These are phyloP conservation scores for Colletotrichum falcatum DNA, from an alignment of 2,329 filamentous ascomycete genomes.

Conservation along the genomic window DNA sequence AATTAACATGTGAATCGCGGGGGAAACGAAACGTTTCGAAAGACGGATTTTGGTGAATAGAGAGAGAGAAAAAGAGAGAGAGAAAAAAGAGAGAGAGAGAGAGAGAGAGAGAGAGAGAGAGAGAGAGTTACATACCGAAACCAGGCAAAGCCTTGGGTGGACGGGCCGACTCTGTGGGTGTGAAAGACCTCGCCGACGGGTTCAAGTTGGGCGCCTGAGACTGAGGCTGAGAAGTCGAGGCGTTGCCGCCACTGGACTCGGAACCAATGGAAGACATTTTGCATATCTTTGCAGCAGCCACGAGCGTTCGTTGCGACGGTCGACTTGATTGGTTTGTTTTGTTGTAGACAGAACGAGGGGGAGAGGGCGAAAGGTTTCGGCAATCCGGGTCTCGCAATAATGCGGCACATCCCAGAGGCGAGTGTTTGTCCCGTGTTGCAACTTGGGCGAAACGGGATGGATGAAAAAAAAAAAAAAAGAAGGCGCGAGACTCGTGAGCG, in stretches of 20 bases:
- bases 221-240: background rate
- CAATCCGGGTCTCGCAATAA: background rate
- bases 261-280: background rate
- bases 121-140: background rate
- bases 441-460: background rate
- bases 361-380: too few species aligned
- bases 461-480: background rate
- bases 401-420: background rate
- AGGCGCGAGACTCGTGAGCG: background rate
- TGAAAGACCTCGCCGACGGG: conserved; percentile 9
- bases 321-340: background rate
- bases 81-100: too few species aligned
- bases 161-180: background rate
- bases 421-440: too few species aligned
- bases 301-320: background rate
- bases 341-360: background rate
- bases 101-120: too few species aligned
- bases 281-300: background rate
- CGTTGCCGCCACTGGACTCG: background rate
- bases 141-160: background rate
- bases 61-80: too few species aligned
- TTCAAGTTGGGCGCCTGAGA: background rate
- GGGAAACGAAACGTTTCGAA: background rate
- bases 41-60: background rate
- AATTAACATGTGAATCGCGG: background rate